These are phyloP conservation scores for Podospora conica DNA, from an alignment of 495 filamentous ascomycete genomes.

Conservation along the genomic window DNA sequence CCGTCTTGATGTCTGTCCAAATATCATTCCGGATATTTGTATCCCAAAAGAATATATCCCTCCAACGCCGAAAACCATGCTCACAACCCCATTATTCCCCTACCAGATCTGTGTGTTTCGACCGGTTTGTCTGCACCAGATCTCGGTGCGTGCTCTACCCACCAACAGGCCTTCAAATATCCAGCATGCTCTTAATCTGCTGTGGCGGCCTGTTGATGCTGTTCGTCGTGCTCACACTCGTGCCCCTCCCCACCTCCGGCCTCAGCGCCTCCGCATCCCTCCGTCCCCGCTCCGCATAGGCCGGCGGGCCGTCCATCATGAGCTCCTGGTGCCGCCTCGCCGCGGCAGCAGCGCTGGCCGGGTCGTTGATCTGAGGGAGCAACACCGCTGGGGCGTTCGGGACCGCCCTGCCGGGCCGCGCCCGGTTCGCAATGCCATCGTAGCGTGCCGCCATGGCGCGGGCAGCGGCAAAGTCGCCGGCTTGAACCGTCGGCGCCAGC, in stretches of 20 bases:
- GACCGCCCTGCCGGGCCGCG: conserved; percentile 32
- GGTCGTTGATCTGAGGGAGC: conserved; percentile 27
- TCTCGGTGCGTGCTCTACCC: neutral
- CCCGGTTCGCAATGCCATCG: conserved; percentile 30
- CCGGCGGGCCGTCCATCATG: conserved; percentile 30
- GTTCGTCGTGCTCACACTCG: conserved; percentile 26
- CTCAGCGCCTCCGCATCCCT: conserved; percentile 10
- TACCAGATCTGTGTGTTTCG: neutral
- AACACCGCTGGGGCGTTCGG: conserved; percentile 29
- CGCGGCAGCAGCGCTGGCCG: conserved; percentile 4
- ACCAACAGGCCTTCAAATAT: conserved; percentile 35
- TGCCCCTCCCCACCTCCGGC: conserved; percentile 26
- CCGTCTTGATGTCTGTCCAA: neutral
- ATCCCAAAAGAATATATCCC: neutral
- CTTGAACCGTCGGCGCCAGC: conserved; percentile 21
- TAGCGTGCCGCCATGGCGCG: conserved; percentile 19
- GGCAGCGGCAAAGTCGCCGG: conserved; percentile 10
- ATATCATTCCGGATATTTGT: neutral
- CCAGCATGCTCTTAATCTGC: conserved; percentile 53
- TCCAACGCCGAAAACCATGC: neutral
- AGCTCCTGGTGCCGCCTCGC: conserved; percentile 20
- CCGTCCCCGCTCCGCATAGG: conserved; percentile 26
- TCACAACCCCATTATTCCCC: neutral
- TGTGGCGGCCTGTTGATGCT: conserved; percentile 39
- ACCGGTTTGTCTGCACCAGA: neutral